Percentiles rank a stretch among this genome's conserved stretches.
phyloP scores from a whole-genome alignment of 1,284 basidiomycete genomes.

The Rugosomyces carneus region DNA sequence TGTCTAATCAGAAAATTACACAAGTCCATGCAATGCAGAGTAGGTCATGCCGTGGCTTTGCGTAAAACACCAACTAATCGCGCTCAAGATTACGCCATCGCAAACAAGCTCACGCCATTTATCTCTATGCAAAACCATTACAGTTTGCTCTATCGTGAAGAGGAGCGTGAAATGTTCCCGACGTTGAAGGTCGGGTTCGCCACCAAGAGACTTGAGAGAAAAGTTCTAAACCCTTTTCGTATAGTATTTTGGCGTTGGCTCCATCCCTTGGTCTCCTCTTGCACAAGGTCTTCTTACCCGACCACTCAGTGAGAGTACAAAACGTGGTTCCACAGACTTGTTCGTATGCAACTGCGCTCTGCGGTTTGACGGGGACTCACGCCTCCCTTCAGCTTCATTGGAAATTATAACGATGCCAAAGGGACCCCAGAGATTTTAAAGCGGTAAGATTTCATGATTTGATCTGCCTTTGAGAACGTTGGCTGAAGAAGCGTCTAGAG shows the following conservation, averaged over 20 bases:
- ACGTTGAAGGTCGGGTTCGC: slow-evolving; percentile 34
- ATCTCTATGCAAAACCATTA: slow-evolving; percentile 69
- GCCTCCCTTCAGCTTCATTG: not conserved
- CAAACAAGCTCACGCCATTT: slow-evolving; percentile 54
- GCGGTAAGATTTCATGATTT: not conserved
- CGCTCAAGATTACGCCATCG: slow-evolving; percentile 36
- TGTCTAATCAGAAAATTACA: slow-evolving; percentile 15
- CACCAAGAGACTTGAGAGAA: not conserved
- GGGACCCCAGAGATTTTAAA: slow-evolving; percentile 6
- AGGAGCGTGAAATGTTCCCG: slow-evolving; percentile 64
- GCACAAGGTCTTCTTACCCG: slow-evolving; percentile 42
- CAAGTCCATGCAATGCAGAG: slow-evolving; percentile 46
- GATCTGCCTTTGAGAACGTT: not conserved
- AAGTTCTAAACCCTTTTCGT: not conserved
- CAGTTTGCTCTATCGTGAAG: slow-evolving; percentile 53
- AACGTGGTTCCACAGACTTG: slow-evolving; percentile 2
- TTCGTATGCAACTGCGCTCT: not conserved
- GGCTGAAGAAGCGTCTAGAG: slow-evolving; percentile 20
- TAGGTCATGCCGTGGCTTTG: slow-evolving; percentile 15
- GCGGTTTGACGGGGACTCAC: no score
- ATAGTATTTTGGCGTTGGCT: slow-evolving; percentile 32
- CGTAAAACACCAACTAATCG: not conserved
- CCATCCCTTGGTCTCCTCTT: slow-evolving; percentile 47
- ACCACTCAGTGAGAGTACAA: slow-evolving; percentile 19
- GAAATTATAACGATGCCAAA: not conserved